Conservation (phyloP, 2,329 filamentous ascomycete genomes). For the Cryphonectria nitschkei region DNA sequence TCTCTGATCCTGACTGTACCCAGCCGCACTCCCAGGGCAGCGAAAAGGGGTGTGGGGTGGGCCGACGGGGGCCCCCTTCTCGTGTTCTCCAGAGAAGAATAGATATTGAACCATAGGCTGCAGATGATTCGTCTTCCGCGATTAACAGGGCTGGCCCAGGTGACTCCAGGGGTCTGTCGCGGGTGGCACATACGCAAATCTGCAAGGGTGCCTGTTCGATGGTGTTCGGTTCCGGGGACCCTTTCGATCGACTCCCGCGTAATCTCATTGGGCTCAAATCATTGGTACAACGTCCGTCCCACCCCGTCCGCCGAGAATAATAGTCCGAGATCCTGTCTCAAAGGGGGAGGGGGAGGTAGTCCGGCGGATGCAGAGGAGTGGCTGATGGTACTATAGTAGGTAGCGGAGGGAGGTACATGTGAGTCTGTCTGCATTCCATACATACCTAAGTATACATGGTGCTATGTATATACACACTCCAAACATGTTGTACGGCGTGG, state of each 20-base stretch:
- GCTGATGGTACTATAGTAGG: neutral
- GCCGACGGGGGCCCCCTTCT: neutral
- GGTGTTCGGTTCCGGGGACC: conserved; percentile 21
- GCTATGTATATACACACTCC: neutral
- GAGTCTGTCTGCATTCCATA: neutral
- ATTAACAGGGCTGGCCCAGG: conserved; percentile 4
- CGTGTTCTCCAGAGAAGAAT: conserved; percentile 6
- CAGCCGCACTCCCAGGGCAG: conserved; percentile 5
- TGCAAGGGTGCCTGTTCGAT: conserved; percentile 34
- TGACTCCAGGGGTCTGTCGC: neutral
- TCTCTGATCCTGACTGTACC: neutral
- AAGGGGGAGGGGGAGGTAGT: conserved; percentile 22
- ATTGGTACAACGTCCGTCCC: conserved; percentile 33
- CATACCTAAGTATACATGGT: neutral
- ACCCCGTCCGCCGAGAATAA: conserved; percentile 26
- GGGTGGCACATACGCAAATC: conserved; percentile 19
- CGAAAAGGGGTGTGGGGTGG: conserved; percentile 22
- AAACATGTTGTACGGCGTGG: neutral
- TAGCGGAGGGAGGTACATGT: neutral
- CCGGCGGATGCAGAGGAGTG: conserved; percentile 4
- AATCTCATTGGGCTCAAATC: conserved; percentile 27
- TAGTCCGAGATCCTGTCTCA: conserved; percentile 36
- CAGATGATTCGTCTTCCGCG: conserved; percentile 27
- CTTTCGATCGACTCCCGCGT: conserved; percentile 32
- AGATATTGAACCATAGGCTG: conserved; percentile 9